Percentiles rank a stretch among this genome's conserved stretches.
Evolutionary conservation across 2,329 filamentous ascomycete genomes (phyloP).

Genomic region (Fusarium sp.): DNA sequence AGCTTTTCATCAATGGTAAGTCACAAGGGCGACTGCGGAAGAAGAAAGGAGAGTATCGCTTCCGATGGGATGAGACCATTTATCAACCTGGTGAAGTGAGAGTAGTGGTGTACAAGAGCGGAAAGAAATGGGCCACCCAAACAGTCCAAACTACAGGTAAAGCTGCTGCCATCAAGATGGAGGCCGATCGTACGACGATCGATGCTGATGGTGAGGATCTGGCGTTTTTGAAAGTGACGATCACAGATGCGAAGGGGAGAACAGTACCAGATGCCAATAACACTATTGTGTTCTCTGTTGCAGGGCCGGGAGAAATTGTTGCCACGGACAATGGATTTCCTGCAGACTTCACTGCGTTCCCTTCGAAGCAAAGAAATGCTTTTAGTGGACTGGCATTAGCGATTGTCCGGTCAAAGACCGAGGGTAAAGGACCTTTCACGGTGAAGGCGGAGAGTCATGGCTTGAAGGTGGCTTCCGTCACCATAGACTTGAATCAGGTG

Average conservation of each 20-base stretch:
- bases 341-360: constrained; percentile 15
- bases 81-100: background rate
- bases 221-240: background rate
- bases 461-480: background rate
- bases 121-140: background rate
- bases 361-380: constrained; percentile 7
- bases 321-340: constrained; percentile 25
- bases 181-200: background rate
- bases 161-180: background rate
- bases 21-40: background rate
- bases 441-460: background rate
- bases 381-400: constrained; percentile 17
- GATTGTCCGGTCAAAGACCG: constrained; percentile 8
- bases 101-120: background rate
- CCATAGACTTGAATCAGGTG: background rate
- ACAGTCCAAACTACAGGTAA: background rate
- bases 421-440: background rate
- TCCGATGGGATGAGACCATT: background rate
- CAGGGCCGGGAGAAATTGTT: constrained; percentile 17
- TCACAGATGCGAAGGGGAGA: background rate
- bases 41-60: background rate
- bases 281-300: constrained; percentile 7
- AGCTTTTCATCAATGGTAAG: background rate
- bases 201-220: background rate
- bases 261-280: background rate